Evolutionary conservation across 768 basidiomycete species (phyloP).

Genomic region (Piloderma croceum): DNA sequence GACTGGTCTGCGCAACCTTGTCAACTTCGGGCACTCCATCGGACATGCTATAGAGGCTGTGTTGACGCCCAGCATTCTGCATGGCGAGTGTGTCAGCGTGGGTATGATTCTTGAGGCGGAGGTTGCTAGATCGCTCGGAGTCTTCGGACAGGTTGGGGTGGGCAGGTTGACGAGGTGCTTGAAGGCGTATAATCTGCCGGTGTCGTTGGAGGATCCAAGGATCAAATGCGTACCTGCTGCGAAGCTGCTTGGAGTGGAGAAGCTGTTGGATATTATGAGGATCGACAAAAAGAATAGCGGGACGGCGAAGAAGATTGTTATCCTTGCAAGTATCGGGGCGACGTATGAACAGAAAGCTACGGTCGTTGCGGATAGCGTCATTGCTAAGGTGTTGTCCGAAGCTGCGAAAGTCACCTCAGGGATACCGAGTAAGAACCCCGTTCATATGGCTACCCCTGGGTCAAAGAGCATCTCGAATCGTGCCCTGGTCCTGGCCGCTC

Average conservation of each 20-base stretch:
- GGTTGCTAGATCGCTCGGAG: slow-evolving; percentile 80
- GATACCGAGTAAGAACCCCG: slow-evolving; percentile 52
- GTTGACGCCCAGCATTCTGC: slow-evolving; percentile 86
- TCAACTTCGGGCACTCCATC: slow-evolving; percentile 98
- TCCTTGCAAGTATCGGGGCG: slow-evolving; percentile 85
- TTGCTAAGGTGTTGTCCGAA: slow-evolving; percentile 75
- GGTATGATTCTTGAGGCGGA: slow-evolving; percentile 98
- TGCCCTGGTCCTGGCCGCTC: slow-evolving; percentile 86
- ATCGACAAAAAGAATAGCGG: slow-evolving; percentile 99
- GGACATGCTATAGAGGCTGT: slow-evolving; percentile 98
- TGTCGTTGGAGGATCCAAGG: slow-evolving; percentile 71
- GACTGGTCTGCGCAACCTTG: slow-evolving; percentile 93
- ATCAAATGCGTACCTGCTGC: slow-evolving; percentile 69
- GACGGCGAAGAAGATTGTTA: slow-evolving; percentile 86
- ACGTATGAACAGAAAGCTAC: slow-evolving; percentile 92
- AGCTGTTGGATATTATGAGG: slow-evolving; percentile 87
- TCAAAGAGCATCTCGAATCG: slow-evolving; percentile 97
- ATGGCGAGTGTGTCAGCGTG: slow-evolving; percentile 93
- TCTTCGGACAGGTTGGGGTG: slow-evolving; percentile 86
- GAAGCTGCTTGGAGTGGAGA: slow-evolving; percentile 68
- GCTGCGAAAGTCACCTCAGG: slow-evolving; percentile 72
- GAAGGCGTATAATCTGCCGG: slow-evolving; percentile 87
- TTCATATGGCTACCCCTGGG: slow-evolving; percentile 85
- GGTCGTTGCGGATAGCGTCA: slow-evolving; percentile 73
- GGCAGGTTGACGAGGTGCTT: slow-evolving; percentile 85